phyloP scores from a whole-genome alignment of 371 early-diverging fungal species.

The Mucor plumbeus region DNA sequence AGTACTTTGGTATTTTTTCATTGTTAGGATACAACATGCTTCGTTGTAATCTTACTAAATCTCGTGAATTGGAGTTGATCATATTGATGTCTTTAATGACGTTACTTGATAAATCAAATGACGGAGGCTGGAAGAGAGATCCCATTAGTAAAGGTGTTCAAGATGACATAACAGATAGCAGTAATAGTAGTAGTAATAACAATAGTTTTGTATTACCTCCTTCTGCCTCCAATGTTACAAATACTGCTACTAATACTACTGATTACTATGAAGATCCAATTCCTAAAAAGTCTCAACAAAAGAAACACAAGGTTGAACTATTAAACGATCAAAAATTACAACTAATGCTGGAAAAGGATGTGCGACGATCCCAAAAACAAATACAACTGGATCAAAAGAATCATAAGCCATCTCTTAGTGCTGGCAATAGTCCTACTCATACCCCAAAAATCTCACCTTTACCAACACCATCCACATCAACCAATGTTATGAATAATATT shows the following conservation, averaged over 20 bases:
- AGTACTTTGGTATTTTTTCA: conserved; percentile 52
- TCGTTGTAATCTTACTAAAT: conserved; percentile 28
- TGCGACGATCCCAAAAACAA: conserved; percentile 45
- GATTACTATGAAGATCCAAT: conserved; percentile 11
- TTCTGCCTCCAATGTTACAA: neutral
- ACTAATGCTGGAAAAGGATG: conserved; percentile 42
- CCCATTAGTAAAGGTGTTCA: conserved; percentile 21
- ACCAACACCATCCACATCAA: conserved; percentile 30
- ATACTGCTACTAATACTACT: neutral
- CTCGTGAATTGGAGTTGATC: conserved; percentile 34
- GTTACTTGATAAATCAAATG: conserved; percentile 51
- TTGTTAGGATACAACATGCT: conserved; percentile 45
- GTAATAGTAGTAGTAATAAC: conserved; percentile 5
- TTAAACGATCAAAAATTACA: conserved; percentile 43
- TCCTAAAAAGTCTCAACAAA: conserved; percentile 34
- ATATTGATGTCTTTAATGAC: conserved; percentile 43
- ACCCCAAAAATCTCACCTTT: conserved; percentile 28
- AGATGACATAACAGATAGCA: conserved; percentile 7
- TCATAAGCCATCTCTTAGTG: conserved; percentile 20
- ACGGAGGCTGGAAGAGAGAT: conserved; percentile 37
- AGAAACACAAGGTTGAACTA: conserved; percentile 28
- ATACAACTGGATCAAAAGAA: conserved; percentile 26
- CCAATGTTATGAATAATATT: neutral
- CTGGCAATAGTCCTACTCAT: conserved; percentile 27
- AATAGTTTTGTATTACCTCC: neutral